Evolutionary conservation across 2,329 filamentous ascomycete genomes (phyloP).

Genomic region (Sarocladiaceae sp.): DNA sequence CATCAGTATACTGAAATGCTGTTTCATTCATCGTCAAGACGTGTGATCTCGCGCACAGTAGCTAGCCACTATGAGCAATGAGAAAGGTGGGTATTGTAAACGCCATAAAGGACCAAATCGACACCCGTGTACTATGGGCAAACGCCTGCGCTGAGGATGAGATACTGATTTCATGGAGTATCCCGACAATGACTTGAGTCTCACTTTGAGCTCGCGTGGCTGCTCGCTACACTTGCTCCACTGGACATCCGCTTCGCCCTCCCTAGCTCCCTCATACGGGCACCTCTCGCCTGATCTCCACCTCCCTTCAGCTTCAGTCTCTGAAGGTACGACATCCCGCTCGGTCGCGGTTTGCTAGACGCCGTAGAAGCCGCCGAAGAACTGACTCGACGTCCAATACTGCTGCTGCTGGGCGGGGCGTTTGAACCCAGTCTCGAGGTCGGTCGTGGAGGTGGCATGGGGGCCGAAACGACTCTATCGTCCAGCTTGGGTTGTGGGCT

Average conservation of each 20-base stretch:
- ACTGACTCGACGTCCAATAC: not conserved
- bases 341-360: not conserved
- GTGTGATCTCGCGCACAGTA: not conserved
- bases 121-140: no score
- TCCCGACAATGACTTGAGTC: not conserved
- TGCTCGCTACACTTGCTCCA: not conserved
- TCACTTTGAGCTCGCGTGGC: slow-evolving; percentile 1
- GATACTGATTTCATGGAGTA: no score
- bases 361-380: not conserved
- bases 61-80: no score
- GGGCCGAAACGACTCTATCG: not conserved
- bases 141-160: no score
- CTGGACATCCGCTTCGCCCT: slow-evolving; percentile 2
- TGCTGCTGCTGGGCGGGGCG: not conserved
- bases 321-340: not conserved
- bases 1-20: not conserved
- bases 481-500: not conserved
- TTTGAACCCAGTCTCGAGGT: not conserved
- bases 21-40: not conserved
- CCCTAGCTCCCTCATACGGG: slow-evolving; percentile 5
- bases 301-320: not conserved
- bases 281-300: slow-evolving; percentile 1
- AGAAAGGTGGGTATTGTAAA: no score
- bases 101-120: no score
- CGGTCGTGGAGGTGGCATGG: not conserved